Conservation (phyloP, 2,329 filamentous ascomycete species). For the Pseudopithomyces maydicus region DNA sequence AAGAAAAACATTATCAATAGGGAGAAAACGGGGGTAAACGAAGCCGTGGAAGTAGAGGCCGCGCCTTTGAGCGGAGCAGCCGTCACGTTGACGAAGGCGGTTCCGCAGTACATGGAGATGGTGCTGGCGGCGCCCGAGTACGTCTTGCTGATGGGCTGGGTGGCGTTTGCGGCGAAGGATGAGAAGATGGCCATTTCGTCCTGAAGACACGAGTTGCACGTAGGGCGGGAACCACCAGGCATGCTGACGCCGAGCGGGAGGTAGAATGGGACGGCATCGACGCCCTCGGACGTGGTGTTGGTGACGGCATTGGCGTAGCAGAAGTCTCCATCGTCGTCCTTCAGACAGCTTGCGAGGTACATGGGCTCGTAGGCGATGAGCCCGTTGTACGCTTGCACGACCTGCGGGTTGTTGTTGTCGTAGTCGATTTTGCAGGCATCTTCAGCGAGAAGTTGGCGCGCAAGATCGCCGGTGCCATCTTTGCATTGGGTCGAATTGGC, state of each 20-base stretch:
- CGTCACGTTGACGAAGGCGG: constrained; percentile 58
- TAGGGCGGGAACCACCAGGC: constrained; percentile 69
- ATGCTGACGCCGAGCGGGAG: constrained; percentile 77
- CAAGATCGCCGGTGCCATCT: constrained; percentile 66
- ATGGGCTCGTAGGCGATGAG: constrained; percentile 77
- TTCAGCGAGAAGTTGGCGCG: constrained; percentile 65
- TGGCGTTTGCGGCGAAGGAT: constrained; percentile 67
- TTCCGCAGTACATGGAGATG: constrained; percentile 69
- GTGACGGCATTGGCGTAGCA: constrained; percentile 88
- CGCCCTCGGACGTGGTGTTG: constrained; percentile 67
- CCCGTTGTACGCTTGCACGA: constrained; percentile 75
- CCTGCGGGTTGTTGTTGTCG: constrained; percentile 67
- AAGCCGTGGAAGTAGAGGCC: constrained; percentile 20
- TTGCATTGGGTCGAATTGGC: constrained; percentile 70
- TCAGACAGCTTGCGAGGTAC: constrained; percentile 81
- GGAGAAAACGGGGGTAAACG: constrained; percentile 36
- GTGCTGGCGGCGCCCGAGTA: constrained; percentile 74
- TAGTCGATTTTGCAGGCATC: constrained; percentile 76
- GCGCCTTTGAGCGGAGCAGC: constrained; percentile 48
- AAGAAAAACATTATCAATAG: constrained; percentile 43
- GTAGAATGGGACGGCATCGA: constrained; percentile 83
- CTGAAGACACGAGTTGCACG: constrained; percentile 75
- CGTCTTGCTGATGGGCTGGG: constrained; percentile 68
- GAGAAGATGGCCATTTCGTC: constrained; percentile 84
- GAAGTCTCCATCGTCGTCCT: constrained; percentile 65